A percentile compares a stretch with the other conserved stretches of the same genome.
Conservation (phyloP, 2,329 filamentous ascomycete species). For the Fusarium veterinarium region DNA sequence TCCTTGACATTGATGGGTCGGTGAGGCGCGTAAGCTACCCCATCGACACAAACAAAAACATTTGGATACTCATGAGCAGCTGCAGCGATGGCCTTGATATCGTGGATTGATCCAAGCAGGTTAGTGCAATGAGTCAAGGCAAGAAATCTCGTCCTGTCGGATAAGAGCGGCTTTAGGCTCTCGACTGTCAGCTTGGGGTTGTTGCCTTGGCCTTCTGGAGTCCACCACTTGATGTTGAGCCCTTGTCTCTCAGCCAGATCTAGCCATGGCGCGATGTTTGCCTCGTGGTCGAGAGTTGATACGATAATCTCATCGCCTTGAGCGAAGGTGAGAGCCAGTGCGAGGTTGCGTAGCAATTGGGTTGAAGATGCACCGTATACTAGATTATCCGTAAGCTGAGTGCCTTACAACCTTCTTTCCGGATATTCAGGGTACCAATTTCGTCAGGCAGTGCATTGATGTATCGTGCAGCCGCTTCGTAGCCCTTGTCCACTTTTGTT, state of each 20-base stretch:
- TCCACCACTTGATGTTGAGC: conserved; percentile 48
- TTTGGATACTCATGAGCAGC: conserved; percentile 58
- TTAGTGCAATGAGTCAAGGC: conserved; percentile 80
- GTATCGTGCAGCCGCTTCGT: conserved; percentile 74
- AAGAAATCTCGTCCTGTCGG: conserved; percentile 74
- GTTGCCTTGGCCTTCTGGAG: background rate
- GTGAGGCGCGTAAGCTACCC: conserved; percentile 81
- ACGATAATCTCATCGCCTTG: conserved; percentile 75
- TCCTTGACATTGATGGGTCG: conserved; percentile 74
- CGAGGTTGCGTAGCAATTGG: conserved; percentile 79
- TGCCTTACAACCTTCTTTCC: rapidly evolving
- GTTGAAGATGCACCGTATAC: conserved; percentile 77
- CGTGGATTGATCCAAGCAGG: conserved; percentile 77
- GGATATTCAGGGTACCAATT: conserved; percentile 60
- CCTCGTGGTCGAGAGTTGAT: conserved; percentile 80
- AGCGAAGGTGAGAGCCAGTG: conserved; percentile 63
- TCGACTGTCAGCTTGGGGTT: conserved; percentile 69
- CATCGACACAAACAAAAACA: conserved; percentile 78
- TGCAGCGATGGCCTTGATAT: conserved; percentile 66
- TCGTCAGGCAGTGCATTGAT: conserved; percentile 75
- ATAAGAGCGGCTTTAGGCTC: conserved; percentile 69
- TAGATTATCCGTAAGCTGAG: background rate
- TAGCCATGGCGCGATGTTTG: conserved; percentile 80
- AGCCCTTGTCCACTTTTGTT: conserved; percentile 57
- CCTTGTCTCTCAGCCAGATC: conserved; percentile 71